Conservation (phyloP, 352 stramenopile genomes). For the Pythium pyrilobum region DNA sequence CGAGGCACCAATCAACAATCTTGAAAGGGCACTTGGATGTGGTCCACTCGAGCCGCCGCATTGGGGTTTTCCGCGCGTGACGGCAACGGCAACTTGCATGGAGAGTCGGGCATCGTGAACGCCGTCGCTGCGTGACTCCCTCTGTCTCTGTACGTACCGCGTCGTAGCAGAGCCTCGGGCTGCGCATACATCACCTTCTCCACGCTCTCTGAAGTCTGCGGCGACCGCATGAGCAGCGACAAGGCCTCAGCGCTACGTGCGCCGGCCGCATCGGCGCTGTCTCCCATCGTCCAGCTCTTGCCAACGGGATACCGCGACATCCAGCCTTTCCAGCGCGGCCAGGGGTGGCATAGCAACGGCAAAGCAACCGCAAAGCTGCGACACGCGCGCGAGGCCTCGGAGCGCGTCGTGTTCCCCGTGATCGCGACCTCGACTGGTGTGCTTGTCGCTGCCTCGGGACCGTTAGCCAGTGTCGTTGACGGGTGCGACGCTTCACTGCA, state of each 20-base stretch:
- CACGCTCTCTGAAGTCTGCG: not conserved
- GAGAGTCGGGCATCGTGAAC: not conserved
- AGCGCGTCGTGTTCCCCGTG: conserved; percentile 46
- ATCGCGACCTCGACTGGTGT: conserved; percentile 12
- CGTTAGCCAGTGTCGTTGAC: conserved; percentile 13
- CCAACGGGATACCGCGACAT: conserved; percentile 64
- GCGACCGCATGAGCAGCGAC: conserved; percentile 7
- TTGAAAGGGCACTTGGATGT: conserved; percentile 14
- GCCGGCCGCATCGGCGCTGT: conserved; percentile 23
- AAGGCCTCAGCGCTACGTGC: conserved; percentile 21
- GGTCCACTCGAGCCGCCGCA: not conserved
- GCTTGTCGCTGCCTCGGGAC: too few species aligned
- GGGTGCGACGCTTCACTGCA: not conserved
- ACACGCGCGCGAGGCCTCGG: conserved; percentile 11
- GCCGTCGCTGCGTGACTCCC: not conserved
- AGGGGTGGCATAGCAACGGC: conserved; percentile 64
- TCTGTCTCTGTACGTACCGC: too few species aligned
- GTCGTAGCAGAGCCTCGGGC: not conserved
- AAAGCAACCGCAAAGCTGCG: conserved; percentile 22
- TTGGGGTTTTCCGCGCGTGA: not conserved
- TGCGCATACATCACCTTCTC: not conserved
- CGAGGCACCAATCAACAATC: not conserved
- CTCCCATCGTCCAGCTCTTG: conserved; percentile 52
- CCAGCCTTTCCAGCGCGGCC: conserved; percentile 60
- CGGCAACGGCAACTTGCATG: conserved; percentile 13